Evolutionary conservation across 2,329 filamentous ascomycete species (phyloP).

Genomic region (Tolypocladium guangdongense): DNA sequence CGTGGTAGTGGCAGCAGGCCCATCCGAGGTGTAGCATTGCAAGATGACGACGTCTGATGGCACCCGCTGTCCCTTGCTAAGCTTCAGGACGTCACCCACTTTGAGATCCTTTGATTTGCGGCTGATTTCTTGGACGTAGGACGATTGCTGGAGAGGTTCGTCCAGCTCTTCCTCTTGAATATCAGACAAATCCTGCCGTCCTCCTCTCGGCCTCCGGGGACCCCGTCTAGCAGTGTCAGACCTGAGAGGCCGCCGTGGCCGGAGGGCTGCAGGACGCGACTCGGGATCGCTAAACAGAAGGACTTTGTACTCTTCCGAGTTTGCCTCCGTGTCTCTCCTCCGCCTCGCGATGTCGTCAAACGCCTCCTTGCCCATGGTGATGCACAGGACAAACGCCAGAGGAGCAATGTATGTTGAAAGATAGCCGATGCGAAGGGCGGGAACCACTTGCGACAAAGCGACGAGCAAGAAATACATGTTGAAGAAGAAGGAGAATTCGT

Average conservation of each 20-base stretch:
- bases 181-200: conserved; percentile 39
- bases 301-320: conserved; percentile 78
- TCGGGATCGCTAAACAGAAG: conserved; percentile 56
- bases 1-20: conserved; percentile 13
- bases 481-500: conserved; percentile 99
- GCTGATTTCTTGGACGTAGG: conserved; percentile 51
- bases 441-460: conserved; percentile 86
- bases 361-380: conserved; percentile 93
- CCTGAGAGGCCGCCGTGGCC: conserved; percentile 28
- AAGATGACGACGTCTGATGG: conserved; percentile 91
- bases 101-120: conserved; percentile 82
- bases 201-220: conserved; percentile 17
- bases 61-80: conserved; percentile 84
- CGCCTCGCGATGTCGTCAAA: conserved; percentile 84
- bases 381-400: conserved; percentile 78
- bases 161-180: conserved; percentile 54
- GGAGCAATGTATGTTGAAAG: conserved; percentile 90
- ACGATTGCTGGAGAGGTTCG: conserved; percentile 29
- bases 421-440: conserved; percentile 82
- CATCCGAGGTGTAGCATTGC: conserved; percentile 62
- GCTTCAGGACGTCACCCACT: conserved; percentile 90
- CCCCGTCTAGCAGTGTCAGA: conserved; percentile 24
- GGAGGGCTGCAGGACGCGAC: conserved; percentile 26
- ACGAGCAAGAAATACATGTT: conserved; percentile 98
- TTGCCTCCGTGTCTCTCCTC: conserved; percentile 83